Evolutionary conservation across 441 rosid species (phyloP), one percentile per base, ranked within the genome.

Genomic region (Capsella rubella): DNA sequence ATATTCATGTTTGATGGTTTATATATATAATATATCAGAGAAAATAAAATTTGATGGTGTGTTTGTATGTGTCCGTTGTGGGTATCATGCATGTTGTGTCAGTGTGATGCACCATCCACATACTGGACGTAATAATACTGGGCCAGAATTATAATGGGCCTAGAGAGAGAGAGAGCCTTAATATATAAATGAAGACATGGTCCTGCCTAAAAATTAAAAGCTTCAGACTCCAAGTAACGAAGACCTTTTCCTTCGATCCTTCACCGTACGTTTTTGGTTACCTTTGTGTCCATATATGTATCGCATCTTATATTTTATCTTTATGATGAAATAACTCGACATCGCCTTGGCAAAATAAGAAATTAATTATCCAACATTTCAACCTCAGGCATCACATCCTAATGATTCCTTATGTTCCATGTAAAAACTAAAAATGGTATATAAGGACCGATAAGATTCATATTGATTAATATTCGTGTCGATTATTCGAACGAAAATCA

Each of bases 231-330:
- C 8, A 16, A 15, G 16, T 49, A 46, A 34, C 29, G 16, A 43
- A 59, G 67, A 25, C 67, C 16, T 47, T 57, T 34, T 25, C 12
- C 37, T 14, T 37, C 60, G 50, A 15, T 60, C 50, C 28, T 21
- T 47, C 49, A 58, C 66, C 66, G 74, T 27, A 69, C 65, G 37
- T 46, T 46, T 25, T 69, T 35, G 37, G 7, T 32, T 69, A 57
- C 35, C 27, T 34, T 28, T 32, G n/a, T 27, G 29, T 58, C 9
- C 28, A 34, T 21, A 21, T 21, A 34, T 34, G 39, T 60, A 60
- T 60, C 51, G 35, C 29, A 49, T 56, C 18, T 34, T 18, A 16
- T 10, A 11, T 42, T 10, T n/a, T 39, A 27, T 16, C 13, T 37
- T 40, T 11, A 25, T 27, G 51, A 67, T 21, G 25, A 21, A 21